Conservation (phyloP, 306 rosid species). For the Prunus salicina region DNA sequence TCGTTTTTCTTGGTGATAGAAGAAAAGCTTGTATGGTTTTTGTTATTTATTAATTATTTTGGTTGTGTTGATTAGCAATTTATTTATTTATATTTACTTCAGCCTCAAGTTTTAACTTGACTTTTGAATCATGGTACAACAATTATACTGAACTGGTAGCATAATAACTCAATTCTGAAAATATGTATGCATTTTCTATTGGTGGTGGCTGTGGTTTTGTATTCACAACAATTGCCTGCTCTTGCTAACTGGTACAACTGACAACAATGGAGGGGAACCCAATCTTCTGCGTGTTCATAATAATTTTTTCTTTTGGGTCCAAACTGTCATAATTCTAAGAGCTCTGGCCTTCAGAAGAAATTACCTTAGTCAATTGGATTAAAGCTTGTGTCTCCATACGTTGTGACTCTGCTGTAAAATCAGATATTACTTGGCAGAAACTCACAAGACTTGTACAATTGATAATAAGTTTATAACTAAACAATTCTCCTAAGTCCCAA, state of each 20-base stretch:
- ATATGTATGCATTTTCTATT: not conserved
- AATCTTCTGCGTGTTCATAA: not conserved
- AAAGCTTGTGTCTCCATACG: no score
- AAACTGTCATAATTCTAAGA: not conserved
- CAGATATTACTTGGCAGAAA: no score
- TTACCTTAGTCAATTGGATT: no score
- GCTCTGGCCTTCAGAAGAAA: no score
- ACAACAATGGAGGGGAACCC: constrained; percentile 7
- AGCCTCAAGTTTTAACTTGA: not conserved
- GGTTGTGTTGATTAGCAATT: not conserved
- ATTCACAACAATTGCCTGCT: not conserved
- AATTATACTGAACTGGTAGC: not conserved
- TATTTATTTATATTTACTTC: not conserved
- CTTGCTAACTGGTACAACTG: not conserved
- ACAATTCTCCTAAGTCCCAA: no score
- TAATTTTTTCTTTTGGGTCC: not conserved
- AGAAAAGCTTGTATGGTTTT: constrained; percentile 27
- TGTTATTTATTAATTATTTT: constrained; percentile 17
- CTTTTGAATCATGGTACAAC: not conserved
- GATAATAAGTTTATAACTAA: no score
- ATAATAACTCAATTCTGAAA: no score
- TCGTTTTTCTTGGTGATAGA: constrained; percentile 25
- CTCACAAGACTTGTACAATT: no score
- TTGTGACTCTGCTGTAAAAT: no score
- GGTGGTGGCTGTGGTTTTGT: not conserved